Evolutionary conservation across 1,284 basidiomycete species (phyloP), one percentile per base, ranked within the genome.

Genomic region (Ustilago curta): DNA sequence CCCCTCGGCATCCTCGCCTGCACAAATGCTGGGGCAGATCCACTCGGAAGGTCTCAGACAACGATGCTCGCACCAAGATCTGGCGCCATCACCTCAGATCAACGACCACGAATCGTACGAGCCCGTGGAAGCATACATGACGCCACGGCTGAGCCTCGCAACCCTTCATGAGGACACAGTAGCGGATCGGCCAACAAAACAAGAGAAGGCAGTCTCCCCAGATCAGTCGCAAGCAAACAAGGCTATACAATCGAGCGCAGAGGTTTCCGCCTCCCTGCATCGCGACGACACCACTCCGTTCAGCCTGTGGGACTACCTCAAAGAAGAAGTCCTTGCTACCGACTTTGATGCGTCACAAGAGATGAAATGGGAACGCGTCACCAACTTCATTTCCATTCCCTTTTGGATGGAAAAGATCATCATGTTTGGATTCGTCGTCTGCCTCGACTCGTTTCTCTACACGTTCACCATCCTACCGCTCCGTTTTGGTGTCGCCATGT

Each of bases 381-480:
- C 93, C 83, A 99, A 99, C 86, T 99, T 99, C 83, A 87, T 99
- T 69, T 91, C 90, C 60, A 94, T 99, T 43, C 97, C 97, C 0
- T 84, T 95, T 8, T 95, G 94, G 18, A 90, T 97, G 73, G 97
- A 99, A 85, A 96, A 97, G 93, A 93, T 96, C 50, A 92, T 97
- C 52, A 87, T 91, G 35, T 97, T 99, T 83, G 97, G 97, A 12
- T 93, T 94, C 77, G 87, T 97, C 37, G 89, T 99, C 44, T 99
- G 97, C 85, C 88, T 99, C 52, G 97, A 99, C 85, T 95, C 95
- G 3, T 98, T 98, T 86, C 89, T 99, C 4, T 97, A 99, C 86
- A 96, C 94, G 7, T 97, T 99, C 86, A 99, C 97, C 37, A 95
- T 99, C 73, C 89, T 97, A 8, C 97, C 97, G 7, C 93, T 99